Base-by-base conservation (phyloP, 2,329 filamentous ascomycete species). In the Calonectria montana region DNA sequence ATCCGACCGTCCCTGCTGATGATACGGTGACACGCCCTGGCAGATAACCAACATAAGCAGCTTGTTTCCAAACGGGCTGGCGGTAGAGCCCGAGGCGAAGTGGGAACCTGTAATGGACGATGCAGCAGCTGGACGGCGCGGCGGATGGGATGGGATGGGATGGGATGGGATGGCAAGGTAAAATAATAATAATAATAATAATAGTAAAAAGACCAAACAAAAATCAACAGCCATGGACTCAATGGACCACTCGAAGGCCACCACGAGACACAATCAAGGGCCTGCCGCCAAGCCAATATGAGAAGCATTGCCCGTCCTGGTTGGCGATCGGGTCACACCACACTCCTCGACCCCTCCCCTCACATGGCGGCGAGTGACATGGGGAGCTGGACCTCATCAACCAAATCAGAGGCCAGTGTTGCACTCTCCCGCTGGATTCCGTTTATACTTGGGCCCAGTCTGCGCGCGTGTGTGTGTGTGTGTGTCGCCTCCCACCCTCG, bases 361-460 rank as follows among this genome's bases (percentile, higher is more conserved):
- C 69, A 55, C 41, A 59, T 45, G 64, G 69, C 72, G 64, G 69
- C 72, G 57, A 67, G 74, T 65, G 65, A 57, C 65, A 35, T 10
- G 18, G 23, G 35, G 65, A 69, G 73, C 72, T 75, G 73, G 65
- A 48, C 69, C 63, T 45, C 41, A 55, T 63, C 27, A 63, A 73
- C 63, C 67, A 18, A 48, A 27, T 50, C 55, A 53, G 57, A 67
- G 70, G 76, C 55, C 48, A 57, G 67, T 62, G 64, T 31, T 31
- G 43, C 13, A 29, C 25, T 18, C 25, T 48, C 35, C 35, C 31
- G 45, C 35, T 21, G 48, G 12, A 25, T 25, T 59, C 53, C 13
- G 53, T 59, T 59, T 59, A 25, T 35, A 59, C 31, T 21, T 37
- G 23, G 35, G 31, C 18, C 23, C 53, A 7, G n/a, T 9, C 43